These are phyloP conservation scores for Solanum tarapatanum DNA, from an alignment of 257 asterid genomes.

Conservation along the genomic window DNA sequence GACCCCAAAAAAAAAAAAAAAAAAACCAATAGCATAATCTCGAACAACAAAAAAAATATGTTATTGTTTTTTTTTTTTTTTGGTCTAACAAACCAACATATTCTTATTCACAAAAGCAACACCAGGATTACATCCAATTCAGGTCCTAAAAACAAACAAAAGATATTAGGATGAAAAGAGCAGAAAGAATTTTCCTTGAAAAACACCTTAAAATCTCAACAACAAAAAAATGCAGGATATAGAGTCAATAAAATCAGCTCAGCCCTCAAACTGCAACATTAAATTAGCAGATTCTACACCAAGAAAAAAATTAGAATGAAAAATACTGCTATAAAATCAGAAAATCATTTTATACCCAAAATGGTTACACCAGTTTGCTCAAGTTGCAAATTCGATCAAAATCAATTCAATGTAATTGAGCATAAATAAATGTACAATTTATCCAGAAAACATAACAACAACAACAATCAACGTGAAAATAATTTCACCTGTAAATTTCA, in stretches of 20 bases:
- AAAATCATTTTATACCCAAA: neutral
- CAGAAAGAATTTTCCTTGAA: neutral
- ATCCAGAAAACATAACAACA: neutral
- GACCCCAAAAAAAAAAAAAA: neutral
- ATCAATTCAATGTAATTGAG: neutral
- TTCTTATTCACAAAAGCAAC: too few species aligned
- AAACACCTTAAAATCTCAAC: neutral
- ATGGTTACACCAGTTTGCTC: neutral
- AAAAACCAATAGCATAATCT: too few species aligned
- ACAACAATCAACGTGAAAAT: neutral
- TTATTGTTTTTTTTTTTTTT: too few species aligned
- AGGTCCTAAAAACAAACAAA: too few species aligned
- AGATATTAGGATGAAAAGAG: neutral
- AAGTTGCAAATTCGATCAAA: neutral
- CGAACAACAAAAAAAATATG: too few species aligned
- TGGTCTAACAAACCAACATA: too few species aligned
- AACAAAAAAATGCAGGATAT: neutral
- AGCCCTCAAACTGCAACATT: neutral
- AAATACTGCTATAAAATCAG: neutral
- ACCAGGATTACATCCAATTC: too few species aligned
- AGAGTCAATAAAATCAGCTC: neutral
- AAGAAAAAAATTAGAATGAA: neutral
- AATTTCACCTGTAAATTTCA: conserved; percentile 51
- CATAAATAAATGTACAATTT: neutral
- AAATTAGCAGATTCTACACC: neutral